A percentile compares a stretch with the other conserved stretches of the same genome.
Evolutionary conservation across 768 basidiomycete genomes (phyloP).

Genomic region (Xerocomus brunneocitrinus): DNA sequence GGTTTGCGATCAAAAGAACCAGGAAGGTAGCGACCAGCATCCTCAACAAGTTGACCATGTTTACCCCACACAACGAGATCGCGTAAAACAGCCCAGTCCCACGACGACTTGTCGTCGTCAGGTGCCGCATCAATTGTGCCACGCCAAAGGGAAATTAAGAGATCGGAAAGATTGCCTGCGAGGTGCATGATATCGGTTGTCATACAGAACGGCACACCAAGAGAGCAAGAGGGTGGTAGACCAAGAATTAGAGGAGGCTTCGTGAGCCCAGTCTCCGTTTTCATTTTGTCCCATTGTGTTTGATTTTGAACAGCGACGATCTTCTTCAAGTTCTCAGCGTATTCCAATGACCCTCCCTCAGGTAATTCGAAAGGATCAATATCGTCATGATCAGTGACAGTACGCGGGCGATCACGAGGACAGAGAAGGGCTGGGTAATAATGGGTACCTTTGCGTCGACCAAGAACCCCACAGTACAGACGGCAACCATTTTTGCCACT

Average conservation of each 20-base stretch:
- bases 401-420: no score
- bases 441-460: no score
- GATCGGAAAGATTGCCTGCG: no score
- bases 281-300: no score
- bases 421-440: no score
- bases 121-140: not conserved
- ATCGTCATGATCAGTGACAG: no score
- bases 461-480: no score
- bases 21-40: conserved; percentile 10
- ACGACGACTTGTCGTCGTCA: not conserved
- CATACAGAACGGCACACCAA: not conserved
- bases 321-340: not conserved
- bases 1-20: conserved; percentile 21
- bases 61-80: not conserved
- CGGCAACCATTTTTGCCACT: no score
- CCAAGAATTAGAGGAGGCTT: not conserved
- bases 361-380: no score
- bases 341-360: not conserved
- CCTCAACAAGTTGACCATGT: not conserved
- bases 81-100: not conserved
- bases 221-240: not conserved
- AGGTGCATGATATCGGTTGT: not conserved
- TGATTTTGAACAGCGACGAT: no score
- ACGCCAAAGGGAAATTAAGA: not conserved
- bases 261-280: no score